Conservation (phyloP, 768 basidiomycete species). For the Psilocybe azurescens region DNA sequence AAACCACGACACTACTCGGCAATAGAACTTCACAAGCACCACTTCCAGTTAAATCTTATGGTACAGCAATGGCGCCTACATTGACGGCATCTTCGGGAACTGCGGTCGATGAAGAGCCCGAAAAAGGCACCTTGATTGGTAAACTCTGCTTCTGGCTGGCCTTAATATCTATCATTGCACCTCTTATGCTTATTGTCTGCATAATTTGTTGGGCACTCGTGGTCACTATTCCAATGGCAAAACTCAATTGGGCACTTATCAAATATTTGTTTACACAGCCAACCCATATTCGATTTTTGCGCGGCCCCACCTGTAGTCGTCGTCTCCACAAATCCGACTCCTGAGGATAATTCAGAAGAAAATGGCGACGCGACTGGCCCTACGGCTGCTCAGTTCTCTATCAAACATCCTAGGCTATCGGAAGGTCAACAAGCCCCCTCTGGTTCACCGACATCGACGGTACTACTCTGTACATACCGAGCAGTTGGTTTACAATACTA, state of each 20-base stretch:
- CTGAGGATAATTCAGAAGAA: constrained; percentile 21
- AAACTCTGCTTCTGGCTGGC: constrained; percentile 82
- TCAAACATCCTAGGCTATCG: constrained; percentile 76
- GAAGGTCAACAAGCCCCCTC: constrained; percentile 91
- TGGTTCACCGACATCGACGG: constrained; percentile 82
- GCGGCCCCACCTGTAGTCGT: constrained; percentile 80
- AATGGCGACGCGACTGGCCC: constrained; percentile 24
- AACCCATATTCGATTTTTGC: constrained; percentile 91
- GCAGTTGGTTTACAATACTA: constrained; percentile 92
- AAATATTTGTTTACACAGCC: constrained; percentile 81
- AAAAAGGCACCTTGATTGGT: constrained; percentile 57
- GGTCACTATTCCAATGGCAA: constrained; percentile 98
- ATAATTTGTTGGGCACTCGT: constrained; percentile 94
- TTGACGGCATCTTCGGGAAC: constrained; percentile 35
- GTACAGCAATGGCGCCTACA: constrained; percentile 50
- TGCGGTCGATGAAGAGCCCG: constrained; percentile 34
- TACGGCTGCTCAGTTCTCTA: constrained; percentile 45
- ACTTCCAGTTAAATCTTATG: constrained; percentile 68
- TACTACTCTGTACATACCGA: constrained; percentile 93
- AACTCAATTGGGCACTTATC: constrained; percentile 93
- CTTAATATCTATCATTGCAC: constrained; percentile 81
- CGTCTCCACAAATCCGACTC: constrained; percentile 38
- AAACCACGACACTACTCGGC: constrained; percentile 53
- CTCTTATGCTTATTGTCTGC: constrained; percentile 87
- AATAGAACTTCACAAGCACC: constrained; percentile 36